Percentiles rank a stretch among this genome's conserved stretches.
These are phyloP conservation scores for Fusarium sp. DNA, from an alignment of 2,329 filamentous ascomycete genomes.

Conservation along the genomic window DNA sequence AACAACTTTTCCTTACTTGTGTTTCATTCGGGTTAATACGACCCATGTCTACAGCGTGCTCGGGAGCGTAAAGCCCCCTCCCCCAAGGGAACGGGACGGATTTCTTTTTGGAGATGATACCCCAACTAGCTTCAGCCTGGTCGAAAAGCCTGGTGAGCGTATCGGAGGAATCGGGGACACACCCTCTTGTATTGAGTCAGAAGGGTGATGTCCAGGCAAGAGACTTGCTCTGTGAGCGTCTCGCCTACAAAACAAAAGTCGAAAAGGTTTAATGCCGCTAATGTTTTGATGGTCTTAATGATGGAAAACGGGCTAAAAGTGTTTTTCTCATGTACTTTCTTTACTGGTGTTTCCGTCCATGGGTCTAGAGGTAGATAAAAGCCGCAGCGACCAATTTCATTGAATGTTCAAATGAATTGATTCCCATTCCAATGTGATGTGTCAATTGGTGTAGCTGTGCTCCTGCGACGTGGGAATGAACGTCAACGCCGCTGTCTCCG, in stretches of 20 bases:
- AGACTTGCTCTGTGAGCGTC: constrained; percentile 37
- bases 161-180: constrained; percentile 37
- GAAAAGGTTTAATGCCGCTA: constrained; percentile 42
- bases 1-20: constrained; percentile 33
- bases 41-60: constrained; percentile 40
- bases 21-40: constrained; percentile 29
- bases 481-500: background rate
- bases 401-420: constrained; percentile 9
- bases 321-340: constrained; percentile 35
- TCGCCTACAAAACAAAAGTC: constrained; percentile 15
- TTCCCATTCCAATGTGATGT: background rate
- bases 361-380: constrained; percentile 46
- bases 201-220: constrained; percentile 2
- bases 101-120: constrained; percentile 42
- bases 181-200: background rate
- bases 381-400: constrained; percentile 35
- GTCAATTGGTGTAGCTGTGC: background rate
- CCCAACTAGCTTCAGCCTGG: constrained; percentile 36
- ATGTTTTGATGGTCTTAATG: constrained; percentile 42
- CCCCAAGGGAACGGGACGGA: constrained; percentile 31
- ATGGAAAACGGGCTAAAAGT: constrained; percentile 37
- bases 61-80: constrained; percentile 32
- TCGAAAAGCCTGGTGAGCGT: constrained; percentile 38
- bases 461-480: background rate
- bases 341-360: constrained; percentile 36